A percentile compares a stretch with the other conserved stretches of the same genome.
These are phyloP conservation scores for Logfia minima DNA, from an alignment of 129 eudicot species.

Conservation along the genomic window DNA sequence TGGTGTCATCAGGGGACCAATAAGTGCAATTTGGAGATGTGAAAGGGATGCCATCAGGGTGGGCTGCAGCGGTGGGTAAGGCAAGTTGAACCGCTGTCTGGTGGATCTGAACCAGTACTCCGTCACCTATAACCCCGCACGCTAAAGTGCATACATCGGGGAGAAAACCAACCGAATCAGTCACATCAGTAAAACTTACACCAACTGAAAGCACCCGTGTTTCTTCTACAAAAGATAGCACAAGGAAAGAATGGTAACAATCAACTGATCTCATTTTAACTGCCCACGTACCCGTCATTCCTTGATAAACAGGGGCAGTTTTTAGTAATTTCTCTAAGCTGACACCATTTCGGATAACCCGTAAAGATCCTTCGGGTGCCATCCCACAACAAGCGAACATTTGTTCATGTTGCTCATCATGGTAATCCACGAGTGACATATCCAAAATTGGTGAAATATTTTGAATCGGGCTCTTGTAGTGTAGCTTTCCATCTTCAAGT, in stretches of 20 bases:
- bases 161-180: conserved; percentile 81
- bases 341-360: conserved; percentile 81
- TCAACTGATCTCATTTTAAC: conserved; percentile 67
- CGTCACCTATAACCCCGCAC: conserved; percentile 76
- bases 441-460: conserved; percentile 93
- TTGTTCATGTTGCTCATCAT: conserved; percentile 89
- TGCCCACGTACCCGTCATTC: conserved; percentile 92
- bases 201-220: conserved; percentile 98
- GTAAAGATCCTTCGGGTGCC: conserved; percentile 90
- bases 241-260: conserved; percentile 75
- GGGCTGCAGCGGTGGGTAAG: conserved; percentile 59
- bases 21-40: conserved; percentile 61
- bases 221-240: conserved; percentile 92
- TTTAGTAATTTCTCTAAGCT: conserved; percentile 75
- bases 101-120: conserved; percentile 75
- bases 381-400: conserved; percentile 96
- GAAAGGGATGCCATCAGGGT: conserved; percentile 59
- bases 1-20: conserved; percentile 76
- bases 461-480: conserved; percentile 65
- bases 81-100: conserved; percentile 69
- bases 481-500: conserved; percentile 67
- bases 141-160: conserved; percentile 97
- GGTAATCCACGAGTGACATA: conserved; percentile 74
- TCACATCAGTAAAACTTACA: conserved; percentile 86
- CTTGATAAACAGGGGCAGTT: conserved; percentile 85